Conservation (phyloP, 1,139 yeast genomes). For the Suhomyces terraborum region DNA sequence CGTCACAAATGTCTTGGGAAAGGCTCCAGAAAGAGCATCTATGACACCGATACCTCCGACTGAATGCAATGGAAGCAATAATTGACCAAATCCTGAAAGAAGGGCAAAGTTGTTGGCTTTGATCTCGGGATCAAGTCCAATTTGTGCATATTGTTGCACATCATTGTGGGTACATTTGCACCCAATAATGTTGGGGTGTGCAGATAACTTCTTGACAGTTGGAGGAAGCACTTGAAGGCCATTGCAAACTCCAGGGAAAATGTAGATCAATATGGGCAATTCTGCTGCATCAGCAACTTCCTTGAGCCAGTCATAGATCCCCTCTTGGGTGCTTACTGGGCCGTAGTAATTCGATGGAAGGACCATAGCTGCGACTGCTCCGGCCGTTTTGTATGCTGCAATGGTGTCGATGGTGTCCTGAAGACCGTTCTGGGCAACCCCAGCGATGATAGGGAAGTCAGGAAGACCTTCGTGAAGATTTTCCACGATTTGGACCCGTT, state of each 20-base stretch:
- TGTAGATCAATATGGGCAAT: constrained; percentile 50
- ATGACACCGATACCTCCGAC: constrained; percentile 28
- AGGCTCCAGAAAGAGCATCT: constrained; percentile 41
- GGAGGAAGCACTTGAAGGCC: constrained; percentile 33
- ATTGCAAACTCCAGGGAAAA: constrained; percentile 52
- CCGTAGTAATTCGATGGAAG: constrained; percentile 52
- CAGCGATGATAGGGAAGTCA: constrained; percentile 44
- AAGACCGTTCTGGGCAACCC: constrained; percentile 44
- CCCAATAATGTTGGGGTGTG: constrained; percentile 50
- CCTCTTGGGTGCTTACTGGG: constrained; percentile 40
- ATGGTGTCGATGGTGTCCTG: constrained; percentile 44
- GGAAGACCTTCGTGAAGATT: constrained; percentile 39
- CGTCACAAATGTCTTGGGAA: constrained; percentile 42
- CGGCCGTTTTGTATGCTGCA: constrained; percentile 37
- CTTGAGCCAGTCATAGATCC: constrained; percentile 44
- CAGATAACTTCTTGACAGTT: constrained; percentile 32
- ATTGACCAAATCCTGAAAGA: constrained; percentile 30
- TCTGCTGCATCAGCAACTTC: constrained; percentile 46
- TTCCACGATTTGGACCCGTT: constrained; percentile 36
- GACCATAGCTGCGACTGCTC: constrained; percentile 48
- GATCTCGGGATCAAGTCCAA: constrained; percentile 14
- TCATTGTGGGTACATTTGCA: constrained; percentile 44
- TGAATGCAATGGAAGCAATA: constrained; percentile 27
- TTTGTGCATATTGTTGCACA: constrained; percentile 15
- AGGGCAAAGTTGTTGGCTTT: constrained; percentile 21